These are phyloP conservation scores for Penicillium ucsense DNA, from an alignment of 495 filamentous ascomycete species.

Conservation along the genomic window DNA sequence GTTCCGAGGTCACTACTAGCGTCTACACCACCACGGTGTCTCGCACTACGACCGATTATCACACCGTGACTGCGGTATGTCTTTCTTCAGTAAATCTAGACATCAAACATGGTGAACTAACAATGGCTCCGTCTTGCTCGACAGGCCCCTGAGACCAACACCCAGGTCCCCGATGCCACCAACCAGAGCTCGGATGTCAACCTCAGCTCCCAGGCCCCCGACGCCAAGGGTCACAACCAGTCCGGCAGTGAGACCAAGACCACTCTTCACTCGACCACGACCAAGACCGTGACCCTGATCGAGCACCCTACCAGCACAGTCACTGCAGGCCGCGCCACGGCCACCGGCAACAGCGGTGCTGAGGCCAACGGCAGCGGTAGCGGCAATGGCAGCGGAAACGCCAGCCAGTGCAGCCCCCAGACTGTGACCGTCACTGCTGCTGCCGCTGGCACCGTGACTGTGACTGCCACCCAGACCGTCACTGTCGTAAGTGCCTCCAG, in stretches of 20 bases:
- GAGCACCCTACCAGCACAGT: slow-evolving; percentile 14
- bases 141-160: no score
- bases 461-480: slow-evolving; percentile 19
- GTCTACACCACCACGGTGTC: slow-evolving; percentile 49
- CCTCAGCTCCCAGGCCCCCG: background rate
- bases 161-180: no score
- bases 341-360: slow-evolving; percentile 1
- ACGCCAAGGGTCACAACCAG: slow-evolving; percentile 4
- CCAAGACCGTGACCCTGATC: slow-evolving; percentile 20
- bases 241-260: slow-evolving; percentile 9
- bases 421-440: no score
- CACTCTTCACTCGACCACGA: slow-evolving; percentile 18
- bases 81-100: background rate
- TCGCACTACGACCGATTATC: slow-evolving; percentile 31
- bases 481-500: slow-evolving; percentile 13
- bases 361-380: slow-evolving; percentile 10
- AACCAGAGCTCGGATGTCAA: no score
- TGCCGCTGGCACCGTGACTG: slow-evolving; percentile 5
- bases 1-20: slow-evolving; percentile 41
- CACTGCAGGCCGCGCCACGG: slow-evolving; percentile 1
- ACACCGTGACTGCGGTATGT: slow-evolving; percentile 34
- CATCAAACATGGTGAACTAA: no score
- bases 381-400: no score
- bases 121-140: no score
- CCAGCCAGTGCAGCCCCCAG: no score